Evolutionary conservation across 2,329 filamentous ascomycete species (phyloP), one percentile per base, ranked within the genome.

Genomic region (Aspergillus pseudoglaucus): DNA sequence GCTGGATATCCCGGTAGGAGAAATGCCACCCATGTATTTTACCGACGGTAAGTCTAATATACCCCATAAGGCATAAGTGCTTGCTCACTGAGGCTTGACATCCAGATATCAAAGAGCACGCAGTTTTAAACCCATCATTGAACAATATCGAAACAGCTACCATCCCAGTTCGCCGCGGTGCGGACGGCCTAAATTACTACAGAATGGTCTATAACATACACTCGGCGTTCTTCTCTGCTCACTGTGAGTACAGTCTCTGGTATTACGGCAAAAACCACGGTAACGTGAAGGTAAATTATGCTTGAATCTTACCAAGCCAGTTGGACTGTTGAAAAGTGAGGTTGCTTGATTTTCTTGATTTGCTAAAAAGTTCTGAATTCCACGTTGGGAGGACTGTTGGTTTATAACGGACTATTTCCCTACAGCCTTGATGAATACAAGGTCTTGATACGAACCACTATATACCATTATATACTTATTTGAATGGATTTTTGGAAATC

Each of bases 221-320:
- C 3, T 53, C 55, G 15, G 37, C 22, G 1, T 60, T 54, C 35
- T 57, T 49, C 35, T 61, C 54, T 14, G 54, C 54, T 2, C 54
- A 57, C 32, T 55, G 45, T 27, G 51, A 56, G 15, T 60, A 59
- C 27, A 51, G 49, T 0, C 50, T 61, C 15, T 61, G 47, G 51
- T 58, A 56, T 18, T 33, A 48, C 12, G 50, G 33, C 1, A 46
- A 52, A 27, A 30, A 56, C 14, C 53, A 59, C 25, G 58, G 59
- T 6, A 51, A 42, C 1, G 49, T 60, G 15, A 47, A 51, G 22
- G 53, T 48, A 4, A 49, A 60, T 8, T 61, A 60, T 46, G 39
- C 45, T 18, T 59, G 44, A 57, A 17, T 4, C 3, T 6, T 14
- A 8, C 9, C 6, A 27, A 38, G 3, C 27, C 8, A 37, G 18